A percentile compares a stretch with the other conserved stretches of the same genome.
Conservation (phyloP, 179 eudicot species). For the Gypsophila paniculata region DNA sequence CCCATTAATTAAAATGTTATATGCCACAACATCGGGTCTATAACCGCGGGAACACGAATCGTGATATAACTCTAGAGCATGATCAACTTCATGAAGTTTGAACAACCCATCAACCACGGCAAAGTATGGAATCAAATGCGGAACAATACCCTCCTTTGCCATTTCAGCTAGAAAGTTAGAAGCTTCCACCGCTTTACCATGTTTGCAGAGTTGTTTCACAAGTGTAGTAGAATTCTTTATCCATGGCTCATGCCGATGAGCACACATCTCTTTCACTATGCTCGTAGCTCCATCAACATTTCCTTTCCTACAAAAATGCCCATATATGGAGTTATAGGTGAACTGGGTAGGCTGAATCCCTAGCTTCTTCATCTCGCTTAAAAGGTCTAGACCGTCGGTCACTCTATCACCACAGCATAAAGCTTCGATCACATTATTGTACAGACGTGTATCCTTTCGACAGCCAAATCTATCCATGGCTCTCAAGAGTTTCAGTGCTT, state of each 20-base stretch:
- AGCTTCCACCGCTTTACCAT: constrained; percentile 57
- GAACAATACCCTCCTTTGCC: constrained; percentile 60
- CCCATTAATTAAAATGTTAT: constrained; percentile 75
- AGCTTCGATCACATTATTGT: constrained; percentile 58
- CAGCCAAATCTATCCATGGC: constrained; percentile 56
- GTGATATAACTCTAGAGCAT: constrained; percentile 51
- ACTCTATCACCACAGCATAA: constrained; percentile 52
- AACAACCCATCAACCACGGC: constrained; percentile 60
- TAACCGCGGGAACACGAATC: constrained; percentile 51
- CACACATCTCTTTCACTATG: constrained; percentile 64
- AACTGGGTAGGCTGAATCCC: constrained; percentile 57
- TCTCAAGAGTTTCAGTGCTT: constrained; percentile 55
- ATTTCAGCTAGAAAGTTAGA: constrained; percentile 53
- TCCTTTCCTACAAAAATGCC: constrained; percentile 56
- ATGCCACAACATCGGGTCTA: constrained; percentile 74
- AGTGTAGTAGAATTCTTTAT: constrained; percentile 73
- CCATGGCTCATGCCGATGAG: constrained; percentile 73
- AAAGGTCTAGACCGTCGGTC: constrained; percentile 49
- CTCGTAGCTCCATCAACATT: constrained; percentile 49
- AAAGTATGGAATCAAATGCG: constrained; percentile 65
- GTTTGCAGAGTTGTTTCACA: constrained; percentile 51
- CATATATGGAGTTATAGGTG: constrained; percentile 72
- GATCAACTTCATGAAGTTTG: constrained; percentile 52
- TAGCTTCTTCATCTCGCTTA: constrained; percentile 56
- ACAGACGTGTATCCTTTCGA: constrained; percentile 43